These are phyloP conservation scores for Nicotiana attenuata DNA, from an alignment of 257 asterid genomes.

Conservation along the genomic window DNA sequence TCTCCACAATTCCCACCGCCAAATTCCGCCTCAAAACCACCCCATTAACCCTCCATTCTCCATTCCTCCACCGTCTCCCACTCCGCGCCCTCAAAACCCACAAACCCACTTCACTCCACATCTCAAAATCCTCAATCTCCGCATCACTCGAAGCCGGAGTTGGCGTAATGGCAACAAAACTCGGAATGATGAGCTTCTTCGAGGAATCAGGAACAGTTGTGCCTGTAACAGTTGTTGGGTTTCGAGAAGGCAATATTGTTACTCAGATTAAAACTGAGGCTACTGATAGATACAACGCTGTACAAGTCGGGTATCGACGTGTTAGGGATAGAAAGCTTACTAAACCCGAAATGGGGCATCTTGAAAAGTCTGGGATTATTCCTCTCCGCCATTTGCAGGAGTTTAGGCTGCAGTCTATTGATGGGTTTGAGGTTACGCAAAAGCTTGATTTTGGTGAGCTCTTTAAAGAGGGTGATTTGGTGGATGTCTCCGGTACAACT, in stretches of 20 bases:
- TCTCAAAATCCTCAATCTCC: conserved; percentile 38
- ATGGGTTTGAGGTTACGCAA: conserved; percentile 79
- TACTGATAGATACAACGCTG: conserved; percentile 81
- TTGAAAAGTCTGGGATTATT: conserved; percentile 81
- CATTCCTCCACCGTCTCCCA: conserved; percentile 17
- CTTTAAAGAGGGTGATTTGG: conserved; percentile 80
- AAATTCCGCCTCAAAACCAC: conserved; percentile 23
- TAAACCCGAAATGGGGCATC: conserved; percentile 89
- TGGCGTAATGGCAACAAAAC: conserved; percentile 83
- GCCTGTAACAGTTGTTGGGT: conserved; percentile 94
- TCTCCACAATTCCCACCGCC: conserved; percentile 25
- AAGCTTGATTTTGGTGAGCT: conserved; percentile 50
- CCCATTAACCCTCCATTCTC: conserved; percentile 11
- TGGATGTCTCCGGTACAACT: conserved; percentile 84
- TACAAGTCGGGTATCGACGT: conserved; percentile 86
- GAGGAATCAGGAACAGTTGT: conserved; percentile 61
- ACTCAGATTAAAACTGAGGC: conserved; percentile 82
- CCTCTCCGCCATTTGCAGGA: conserved; percentile 91
- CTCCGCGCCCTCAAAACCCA: conserved; percentile 25
- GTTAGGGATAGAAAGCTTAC: conserved; percentile 77
- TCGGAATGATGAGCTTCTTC: conserved; percentile 92
- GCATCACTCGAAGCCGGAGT: conserved; percentile 89
- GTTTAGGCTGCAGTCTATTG: conserved; percentile 56
- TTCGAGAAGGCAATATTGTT: conserved; percentile 87
- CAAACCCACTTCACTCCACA: conserved; percentile 33